These are phyloP conservation scores for Ophiostoma quercus DNA, from an alignment of 2,329 filamentous ascomycete species.

Conservation along the genomic window DNA sequence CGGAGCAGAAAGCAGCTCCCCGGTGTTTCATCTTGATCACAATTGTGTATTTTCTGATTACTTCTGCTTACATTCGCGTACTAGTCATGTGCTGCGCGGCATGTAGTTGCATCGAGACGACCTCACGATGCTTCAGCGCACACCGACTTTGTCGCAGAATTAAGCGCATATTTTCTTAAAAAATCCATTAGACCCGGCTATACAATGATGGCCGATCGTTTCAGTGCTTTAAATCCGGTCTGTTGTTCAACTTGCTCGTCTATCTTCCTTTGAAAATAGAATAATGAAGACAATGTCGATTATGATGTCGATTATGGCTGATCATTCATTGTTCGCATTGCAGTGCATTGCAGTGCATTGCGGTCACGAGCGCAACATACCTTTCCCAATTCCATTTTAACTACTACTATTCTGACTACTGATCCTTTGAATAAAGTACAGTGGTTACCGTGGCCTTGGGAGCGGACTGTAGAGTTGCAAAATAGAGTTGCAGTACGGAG, in stretches of 20 bases:
- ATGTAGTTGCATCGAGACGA: constrained; percentile 7
- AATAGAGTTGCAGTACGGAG: constrained; percentile 1
- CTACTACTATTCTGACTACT: neutral
- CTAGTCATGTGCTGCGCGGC: neutral
- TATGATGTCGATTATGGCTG: neutral
- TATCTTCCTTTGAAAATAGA: neutral
- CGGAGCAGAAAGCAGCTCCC: neutral
- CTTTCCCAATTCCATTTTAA: neutral
- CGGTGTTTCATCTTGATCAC: neutral
- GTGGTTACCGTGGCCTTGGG: constrained; percentile 8
- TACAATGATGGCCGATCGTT: neutral
- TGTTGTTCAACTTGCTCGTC: neutral
- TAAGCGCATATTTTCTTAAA: too few species aligned
- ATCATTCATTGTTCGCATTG: neutral
- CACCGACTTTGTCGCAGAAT: constrained; percentile 1
- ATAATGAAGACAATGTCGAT: neutral
- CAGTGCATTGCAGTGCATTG: neutral
- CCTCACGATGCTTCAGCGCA: constrained; percentile 6
- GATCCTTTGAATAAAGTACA: neutral
- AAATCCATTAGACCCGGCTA: neutral
- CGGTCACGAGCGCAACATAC: neutral
- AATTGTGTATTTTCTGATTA: neutral
- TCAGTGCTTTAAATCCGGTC: neutral
- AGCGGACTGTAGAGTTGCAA: neutral
- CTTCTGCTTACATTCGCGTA: neutral